Conservation (phyloP, 2,329 filamentous ascomycete genomes). For the Neoarthrinium moseri region DNA sequence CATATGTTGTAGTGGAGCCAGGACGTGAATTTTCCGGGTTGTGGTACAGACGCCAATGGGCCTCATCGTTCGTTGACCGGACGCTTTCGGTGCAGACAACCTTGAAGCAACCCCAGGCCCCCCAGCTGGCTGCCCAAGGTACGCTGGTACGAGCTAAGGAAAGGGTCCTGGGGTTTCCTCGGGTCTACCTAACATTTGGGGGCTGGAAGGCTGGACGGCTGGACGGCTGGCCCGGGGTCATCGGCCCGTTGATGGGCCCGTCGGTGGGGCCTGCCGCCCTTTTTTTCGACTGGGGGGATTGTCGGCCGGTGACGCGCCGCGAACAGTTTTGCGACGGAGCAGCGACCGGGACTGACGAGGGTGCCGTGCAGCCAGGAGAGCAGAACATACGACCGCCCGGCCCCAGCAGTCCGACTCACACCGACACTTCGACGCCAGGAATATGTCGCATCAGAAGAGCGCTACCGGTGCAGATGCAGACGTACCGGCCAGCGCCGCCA, state of each 20-base stretch:
- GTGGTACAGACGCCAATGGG: no score
- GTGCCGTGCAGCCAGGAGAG: neutral
- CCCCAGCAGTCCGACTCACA: neutral
- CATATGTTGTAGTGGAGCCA: neutral
- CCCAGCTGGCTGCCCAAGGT: neutral
- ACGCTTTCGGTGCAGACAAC: no score
- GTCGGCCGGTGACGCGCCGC: neutral
- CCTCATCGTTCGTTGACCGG: no score
- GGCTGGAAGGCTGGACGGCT: neutral
- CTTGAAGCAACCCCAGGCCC: neutral
- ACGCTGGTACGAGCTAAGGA: neutral
- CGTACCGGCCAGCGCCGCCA: conserved; percentile 5
- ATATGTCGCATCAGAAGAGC: no score
- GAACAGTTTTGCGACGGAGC: neutral
- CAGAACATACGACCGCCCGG: neutral
- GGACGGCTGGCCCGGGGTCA: neutral
- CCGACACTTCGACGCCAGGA: no score
- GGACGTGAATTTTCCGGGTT: neutral
- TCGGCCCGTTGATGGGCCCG: conserved; percentile 2
- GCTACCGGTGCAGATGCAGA: neutral
- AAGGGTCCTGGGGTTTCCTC: neutral
- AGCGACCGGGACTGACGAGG: neutral
- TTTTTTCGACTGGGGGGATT: neutral
- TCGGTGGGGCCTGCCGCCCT: neutral
- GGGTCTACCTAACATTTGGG: neutral